Conservation (phyloP, 78 protist genomes). For the slime mould (Dictyostelium discoideum) region DNA sequence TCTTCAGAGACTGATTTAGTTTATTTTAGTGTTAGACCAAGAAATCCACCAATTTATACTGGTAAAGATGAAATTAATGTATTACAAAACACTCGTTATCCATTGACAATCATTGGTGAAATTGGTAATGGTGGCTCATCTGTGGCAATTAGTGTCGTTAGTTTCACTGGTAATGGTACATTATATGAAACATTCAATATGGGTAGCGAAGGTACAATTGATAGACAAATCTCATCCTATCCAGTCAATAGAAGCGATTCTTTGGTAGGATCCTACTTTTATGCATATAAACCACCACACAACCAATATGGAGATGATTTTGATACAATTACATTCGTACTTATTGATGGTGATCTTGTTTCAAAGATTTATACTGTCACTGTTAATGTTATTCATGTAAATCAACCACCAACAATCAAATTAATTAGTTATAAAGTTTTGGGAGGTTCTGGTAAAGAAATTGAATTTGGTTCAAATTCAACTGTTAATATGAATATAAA, state of each 20-base stretch:
- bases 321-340: background rate
- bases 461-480: background rate
- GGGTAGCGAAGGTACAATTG: background rate
- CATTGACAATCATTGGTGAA: background rate
- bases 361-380: background rate
- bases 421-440: background rate
- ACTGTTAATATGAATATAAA: background rate
- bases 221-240: background rate
- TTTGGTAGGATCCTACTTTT: background rate
- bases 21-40: conserved; percentile 18
- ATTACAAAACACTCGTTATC: background rate
- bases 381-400: background rate
- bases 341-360: background rate
- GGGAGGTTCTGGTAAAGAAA: background rate
- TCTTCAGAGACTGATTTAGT: background rate
- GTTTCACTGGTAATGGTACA: background rate
- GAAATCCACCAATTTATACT: conserved; percentile 27
- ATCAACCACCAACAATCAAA: conserved; percentile 4
- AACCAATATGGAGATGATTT: conserved; percentile 1
- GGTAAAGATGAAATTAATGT: background rate
- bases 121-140: conserved; percentile 2
- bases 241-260: background rate
- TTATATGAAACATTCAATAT: background rate
- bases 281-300: conserved; percentile 33
- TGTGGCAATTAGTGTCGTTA: background rate